Base-by-base conservation (phyloP, 139 green algal species). In the Yamagishiella unicocca region DNA sequence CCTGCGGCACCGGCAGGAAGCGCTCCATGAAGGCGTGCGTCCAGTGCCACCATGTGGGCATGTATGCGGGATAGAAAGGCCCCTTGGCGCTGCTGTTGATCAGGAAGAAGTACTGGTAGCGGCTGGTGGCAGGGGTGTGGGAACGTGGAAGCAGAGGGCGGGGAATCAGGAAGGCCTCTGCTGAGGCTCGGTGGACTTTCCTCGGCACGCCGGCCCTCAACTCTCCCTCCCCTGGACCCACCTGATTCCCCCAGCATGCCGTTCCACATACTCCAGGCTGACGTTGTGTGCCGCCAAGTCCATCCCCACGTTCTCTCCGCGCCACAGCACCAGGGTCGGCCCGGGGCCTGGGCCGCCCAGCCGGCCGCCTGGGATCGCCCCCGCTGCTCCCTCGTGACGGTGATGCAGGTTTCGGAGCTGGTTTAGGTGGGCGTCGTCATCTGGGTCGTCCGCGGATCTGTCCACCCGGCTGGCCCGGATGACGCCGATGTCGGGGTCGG, bases 221-320 rank as follows among this genome's bases (percentile, higher is more conserved):
- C 37, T n/a, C 24, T n/a, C 58, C 17, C 46, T 25, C 17, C 67
- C 19, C 27, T 31, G 19, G 25, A 12, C 88, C 55, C 75, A 89
- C 88, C 80, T 58, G 19, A 84, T 33, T 9, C 78, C 78, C 2
- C 58, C 78, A 64, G 79, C 24, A 12, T 74, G 64, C 78, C 77
- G 73, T 4, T n/a, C 46, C 33, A 94, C 4, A 61, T 90, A 96
- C 58, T 91, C 85, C 7, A 97, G 74, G 7, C 90, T 95, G 33
- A 90, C 85, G 80, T 97, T 97, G 84, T 97, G 95, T 24, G 93
- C 88, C 12, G 90, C 95, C 40, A 97, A 89, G 87, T 97, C 95
- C 95, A 97, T 97, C 72, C 95, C 95, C 68, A 93, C 92, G 45
- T 97, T 97, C 84, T 94, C 85, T 1, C 29, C 27, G 17, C 73